A percentile compares a stretch with the other conserved stretches of the same genome.
Evolutionary conservation across 179 eudicot species (phyloP).

Genomic region (Beta corolliflora): DNA sequence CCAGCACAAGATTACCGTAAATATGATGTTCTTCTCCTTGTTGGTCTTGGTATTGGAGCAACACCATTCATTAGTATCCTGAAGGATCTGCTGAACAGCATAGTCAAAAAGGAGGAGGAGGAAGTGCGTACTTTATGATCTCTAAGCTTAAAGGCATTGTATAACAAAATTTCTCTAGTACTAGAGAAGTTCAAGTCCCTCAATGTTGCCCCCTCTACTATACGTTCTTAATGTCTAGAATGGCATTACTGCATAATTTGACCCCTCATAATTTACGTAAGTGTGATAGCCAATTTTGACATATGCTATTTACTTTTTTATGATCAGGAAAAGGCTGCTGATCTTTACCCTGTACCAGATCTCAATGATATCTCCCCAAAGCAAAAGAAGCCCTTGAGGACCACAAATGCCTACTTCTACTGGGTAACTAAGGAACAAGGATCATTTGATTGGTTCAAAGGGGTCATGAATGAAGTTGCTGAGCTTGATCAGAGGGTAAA

Average conservation of each 20-base stretch:
- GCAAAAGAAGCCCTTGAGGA: slow-evolving; percentile 65
- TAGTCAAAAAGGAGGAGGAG: slow-evolving; percentile 80
- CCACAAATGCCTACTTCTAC: slow-evolving; percentile 95
- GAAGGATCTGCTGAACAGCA: slow-evolving; percentile 90
- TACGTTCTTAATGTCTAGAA: background rate
- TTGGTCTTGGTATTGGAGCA: slow-evolving; percentile 96
- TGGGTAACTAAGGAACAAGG: slow-evolving; percentile 98
- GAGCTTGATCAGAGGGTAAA: slow-evolving; percentile 90
- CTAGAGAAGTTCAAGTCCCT: background rate
- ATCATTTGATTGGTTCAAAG: slow-evolving; percentile 99
- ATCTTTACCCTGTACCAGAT: slow-evolving; percentile 49
- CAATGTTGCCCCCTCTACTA: background rate
- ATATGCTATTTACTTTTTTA: slow-evolving; percentile 2
- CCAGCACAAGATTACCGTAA: slow-evolving; percentile 95
- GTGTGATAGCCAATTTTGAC: slow-evolving; percentile 5
- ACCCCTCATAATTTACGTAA: background rate
- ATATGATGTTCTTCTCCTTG: slow-evolving; percentile 89
- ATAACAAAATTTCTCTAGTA: background rate
- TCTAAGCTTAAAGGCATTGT: background rate
- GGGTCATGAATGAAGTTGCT: slow-evolving; percentile 96
- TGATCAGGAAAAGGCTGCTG: slow-evolving; percentile 42
- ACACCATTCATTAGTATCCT: slow-evolving; percentile 95
- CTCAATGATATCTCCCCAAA: slow-evolving; percentile 43
- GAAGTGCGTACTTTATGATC: slow-evolving; percentile 49
- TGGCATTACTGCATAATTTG: background rate